Base-by-base conservation (phyloP, 2,329 filamentous ascomycete species). In the Chaetomium strumarium region DNA sequence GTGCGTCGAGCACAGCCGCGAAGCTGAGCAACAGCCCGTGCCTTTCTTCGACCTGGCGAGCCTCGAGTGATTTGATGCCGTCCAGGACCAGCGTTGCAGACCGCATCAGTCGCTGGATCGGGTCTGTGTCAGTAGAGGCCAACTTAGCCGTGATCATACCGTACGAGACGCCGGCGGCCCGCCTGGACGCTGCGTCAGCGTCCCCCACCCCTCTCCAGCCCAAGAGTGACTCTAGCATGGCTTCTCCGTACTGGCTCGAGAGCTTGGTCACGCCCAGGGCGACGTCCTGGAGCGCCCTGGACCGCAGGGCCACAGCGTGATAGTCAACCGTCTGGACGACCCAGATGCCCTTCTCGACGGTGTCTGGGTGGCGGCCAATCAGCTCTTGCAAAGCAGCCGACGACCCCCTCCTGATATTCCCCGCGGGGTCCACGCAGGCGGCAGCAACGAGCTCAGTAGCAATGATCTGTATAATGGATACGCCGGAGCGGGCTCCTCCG, bases 351-450 rank as follows among this genome's bases (percentile, higher is more conserved):
- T 90, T 76, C 14, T 79, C 74, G 33, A 97, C 82, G 0, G 81
- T 90, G 62, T 96, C 85, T 0, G 93, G 92, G 69, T 99, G 92
- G 10, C 93, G 83, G 11, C 93, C 93, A 54, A 97, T 86, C 13
- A 99, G 77, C 66, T 99, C 93, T 66, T 99, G 93, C 36, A 99
- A 72, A 2, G 93, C 93, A 40, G 93, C 93, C 24, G 93, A 97
- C 30, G 92, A 86, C 3, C 92, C 93, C 59, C 93, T 82, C 48
- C 93, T 80, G 61, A 99, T 96, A 61, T 99, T 99, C 3, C 93
- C 93, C 11, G 89, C 85, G 1, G 92, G 85, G 64, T 99, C 93
- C 7, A 96, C 76, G 57, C 86, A 93, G 6, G 89, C 90, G 2
- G 89, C 83, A 12, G 87, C 81, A 0, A 95, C 80, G 13, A 99